Conservation (phyloP, 192 early-diverging fungal species). For the Coemansia sp. region DNA sequence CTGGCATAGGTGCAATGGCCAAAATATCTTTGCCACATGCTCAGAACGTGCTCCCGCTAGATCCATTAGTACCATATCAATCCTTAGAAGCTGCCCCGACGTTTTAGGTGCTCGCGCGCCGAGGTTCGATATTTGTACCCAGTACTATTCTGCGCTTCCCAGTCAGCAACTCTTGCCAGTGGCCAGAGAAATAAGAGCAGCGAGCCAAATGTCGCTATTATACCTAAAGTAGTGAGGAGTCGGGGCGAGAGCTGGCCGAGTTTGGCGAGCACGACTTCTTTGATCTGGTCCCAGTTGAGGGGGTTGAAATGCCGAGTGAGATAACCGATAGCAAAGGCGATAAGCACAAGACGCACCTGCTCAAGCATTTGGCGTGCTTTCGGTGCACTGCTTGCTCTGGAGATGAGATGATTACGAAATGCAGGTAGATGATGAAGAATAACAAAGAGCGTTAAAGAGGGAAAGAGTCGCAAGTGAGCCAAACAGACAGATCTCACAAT, state of each 20-base stretch:
- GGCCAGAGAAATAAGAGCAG: slow-evolving; percentile 49
- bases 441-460: background rate
- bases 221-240: slow-evolving; percentile 30
- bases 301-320: slow-evolving; percentile 59
- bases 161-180: slow-evolving; percentile 53
- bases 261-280: slow-evolving; percentile 37
- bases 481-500: background rate
- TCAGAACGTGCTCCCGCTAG: background rate
- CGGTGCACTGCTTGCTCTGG: background rate
- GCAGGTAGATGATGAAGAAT: background rate
- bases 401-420: slow-evolving; percentile 13
- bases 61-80: background rate
- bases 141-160: slow-evolving; percentile 40
- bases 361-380: slow-evolving; percentile 44
- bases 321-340: slow-evolving; percentile 58
- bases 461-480: background rate
- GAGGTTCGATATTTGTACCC: slow-evolving; percentile 52
- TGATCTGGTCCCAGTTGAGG: slow-evolving; percentile 56
- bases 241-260: slow-evolving; percentile 48
- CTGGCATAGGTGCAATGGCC: slow-evolving; percentile 42
- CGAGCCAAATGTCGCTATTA: slow-evolving; percentile 23
- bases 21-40: slow-evolving; percentile 46
- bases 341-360: slow-evolving; percentile 58
- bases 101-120: slow-evolving; percentile 56
- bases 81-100: slow-evolving; percentile 57